Evolutionary conservation across 108 stramenopile species (phyloP), one percentile per base, ranked within the genome.

Genomic region (Cyclotella sp.): DNA sequence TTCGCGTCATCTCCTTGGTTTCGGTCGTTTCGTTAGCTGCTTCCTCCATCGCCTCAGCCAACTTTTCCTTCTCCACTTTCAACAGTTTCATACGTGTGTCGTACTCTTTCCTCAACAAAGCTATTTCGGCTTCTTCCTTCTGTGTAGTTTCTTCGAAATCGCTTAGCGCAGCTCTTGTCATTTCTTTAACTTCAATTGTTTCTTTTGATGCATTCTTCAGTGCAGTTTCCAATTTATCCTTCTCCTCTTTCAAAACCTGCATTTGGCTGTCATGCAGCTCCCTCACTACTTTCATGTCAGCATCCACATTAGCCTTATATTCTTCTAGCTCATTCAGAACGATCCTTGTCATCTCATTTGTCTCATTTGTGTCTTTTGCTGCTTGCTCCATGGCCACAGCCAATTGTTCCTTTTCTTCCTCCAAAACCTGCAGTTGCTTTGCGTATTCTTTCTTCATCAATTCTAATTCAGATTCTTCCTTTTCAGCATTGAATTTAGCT

Each of bases 1-100:
- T 41, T 62, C 61, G 34, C 8, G 61, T 62, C 40, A 62, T 62
- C 3, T 62, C 61, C 40, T 62, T 62, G 14, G 61, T 62, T 41
- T 62, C 34, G 10, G 40, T 62, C 10, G 61, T 62, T 39, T 62
- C 61, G 3, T 62, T 40, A 4, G 61, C 61, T 19, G 40, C 61
- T 39, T 62, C 18, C 12, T 62, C 61, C 3, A 62, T 62, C 1
- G 61, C 61, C 14, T 10, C 15, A 12, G 15, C 34, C 40, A 62
- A 26, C 34, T 62, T 40, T 15, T 40, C 61, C 39, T 62, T 62
- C 11, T 62, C 61, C 15, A 13, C 34, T 34, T 62, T 30, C 11
- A 55, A 24, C 22, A 12, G 21, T 21, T 55, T 22, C 7, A 55
- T 55, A 22, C 22, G n/a, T 3, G 55, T 22, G 3, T 55, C 24